phyloP scores from a whole-genome alignment of 1,139 yeast species.

The Lipomyces yarrowii region DNA sequence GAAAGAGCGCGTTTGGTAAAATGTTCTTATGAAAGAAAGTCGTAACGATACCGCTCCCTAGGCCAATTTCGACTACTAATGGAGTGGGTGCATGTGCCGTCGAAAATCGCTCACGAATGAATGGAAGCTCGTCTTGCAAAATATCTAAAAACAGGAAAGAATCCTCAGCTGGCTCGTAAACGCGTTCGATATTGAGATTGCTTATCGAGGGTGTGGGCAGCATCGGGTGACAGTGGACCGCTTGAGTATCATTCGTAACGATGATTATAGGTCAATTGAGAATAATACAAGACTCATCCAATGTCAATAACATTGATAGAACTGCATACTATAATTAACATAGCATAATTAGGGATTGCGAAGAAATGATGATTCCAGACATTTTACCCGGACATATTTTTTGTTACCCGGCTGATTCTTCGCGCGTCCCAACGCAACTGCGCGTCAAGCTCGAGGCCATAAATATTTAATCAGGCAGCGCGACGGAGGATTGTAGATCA shows the following conservation, averaged over 20 bases:
- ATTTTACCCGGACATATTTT: too few relatives aligned
- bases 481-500: neutral
- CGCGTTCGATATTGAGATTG: conserved; percentile 53
- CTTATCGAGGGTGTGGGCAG: conserved; percentile 57
- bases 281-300: neutral
- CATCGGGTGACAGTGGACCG: conserved; percentile 44
- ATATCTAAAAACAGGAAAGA: conserved; percentile 79
- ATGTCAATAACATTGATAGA: neutral
- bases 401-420: too few relatives aligned
- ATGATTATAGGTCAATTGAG: neutral
- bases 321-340: too few relatives aligned
- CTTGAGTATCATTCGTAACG: neutral
- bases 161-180: conserved; percentile 95
- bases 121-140: conserved; percentile 59
- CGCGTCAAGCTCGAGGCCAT: too few relatives aligned
- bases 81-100: conserved; percentile 43
- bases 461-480: too few relatives aligned
- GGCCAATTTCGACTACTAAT: conserved; percentile 79
- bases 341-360: too few relatives aligned
- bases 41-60: conserved; percentile 88
- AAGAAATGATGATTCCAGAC: too few relatives aligned
- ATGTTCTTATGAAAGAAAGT: conserved; percentile 66
- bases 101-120: conserved; percentile 23
- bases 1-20: conserved; percentile 49
- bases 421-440: too few relatives aligned